These are phyloP conservation scores for Datura wrightii DNA, from an alignment of 257 asterid genomes.

Conservation along the genomic window DNA sequence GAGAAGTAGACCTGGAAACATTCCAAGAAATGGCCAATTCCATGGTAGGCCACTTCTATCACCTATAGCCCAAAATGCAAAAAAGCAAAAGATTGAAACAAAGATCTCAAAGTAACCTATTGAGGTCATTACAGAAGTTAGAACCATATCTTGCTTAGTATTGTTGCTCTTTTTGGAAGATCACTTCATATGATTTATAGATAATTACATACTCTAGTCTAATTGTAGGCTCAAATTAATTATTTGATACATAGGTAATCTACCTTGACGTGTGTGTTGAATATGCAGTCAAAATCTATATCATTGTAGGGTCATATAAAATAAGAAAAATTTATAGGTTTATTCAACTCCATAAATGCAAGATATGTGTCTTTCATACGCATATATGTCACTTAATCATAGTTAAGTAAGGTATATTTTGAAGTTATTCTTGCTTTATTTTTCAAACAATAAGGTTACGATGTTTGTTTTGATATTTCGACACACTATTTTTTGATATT, in stretches of 20 bases:
- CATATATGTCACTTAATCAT: background rate
- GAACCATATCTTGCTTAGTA: background rate
- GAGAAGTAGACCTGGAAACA: conserved; percentile 45
- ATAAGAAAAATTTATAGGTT: background rate
- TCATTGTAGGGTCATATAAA: background rate
- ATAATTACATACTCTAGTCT: background rate
- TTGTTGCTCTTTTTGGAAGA: background rate
- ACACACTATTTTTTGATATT: no score
- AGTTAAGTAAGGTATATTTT: background rate
- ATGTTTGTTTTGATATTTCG: no score
- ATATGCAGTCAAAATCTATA: background rate
- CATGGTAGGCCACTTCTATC: conserved; percentile 36
- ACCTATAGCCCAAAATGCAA: conserved; percentile 37
- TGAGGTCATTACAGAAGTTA: background rate
- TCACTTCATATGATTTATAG: background rate
- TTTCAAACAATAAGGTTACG: no score
- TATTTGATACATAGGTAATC: conserved; percentile 16
- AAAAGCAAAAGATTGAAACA: conserved; percentile 38
- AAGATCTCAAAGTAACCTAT: conserved; percentile 45
- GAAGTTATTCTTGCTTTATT: no score
- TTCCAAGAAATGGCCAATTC: conserved; percentile 60
- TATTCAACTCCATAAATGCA: background rate
- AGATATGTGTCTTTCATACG: no score
- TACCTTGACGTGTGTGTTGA: conserved; percentile 5
- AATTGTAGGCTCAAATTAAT: background rate